phyloP scores from a whole-genome alignment of 2,329 filamentous ascomycete genomes.

The Penicillium thymicola region DNA sequence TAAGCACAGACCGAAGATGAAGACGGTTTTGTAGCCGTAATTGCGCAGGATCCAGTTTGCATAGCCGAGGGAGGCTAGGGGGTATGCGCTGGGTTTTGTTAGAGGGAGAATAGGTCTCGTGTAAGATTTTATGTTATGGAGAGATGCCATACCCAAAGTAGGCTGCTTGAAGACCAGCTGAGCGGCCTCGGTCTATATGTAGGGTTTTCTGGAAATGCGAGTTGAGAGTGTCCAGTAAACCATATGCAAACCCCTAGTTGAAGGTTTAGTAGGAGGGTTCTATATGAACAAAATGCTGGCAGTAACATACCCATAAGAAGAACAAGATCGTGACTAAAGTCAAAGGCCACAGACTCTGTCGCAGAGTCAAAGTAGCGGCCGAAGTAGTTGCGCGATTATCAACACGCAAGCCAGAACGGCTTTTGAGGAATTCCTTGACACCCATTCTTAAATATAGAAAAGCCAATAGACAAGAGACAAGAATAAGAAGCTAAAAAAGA shows the following conservation, averaged over 20 bases:
- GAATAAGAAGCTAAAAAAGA: neutral
- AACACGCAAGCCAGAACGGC: conserved; percentile 32
- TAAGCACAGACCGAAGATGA: conserved; percentile 69
- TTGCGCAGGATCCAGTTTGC: conserved; percentile 62
- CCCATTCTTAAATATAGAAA: conserved; percentile 22
- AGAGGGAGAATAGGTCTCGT: neutral
- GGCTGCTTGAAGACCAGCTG: conserved; percentile 60
- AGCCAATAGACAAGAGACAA: neutral
- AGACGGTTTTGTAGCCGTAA: conserved; percentile 76
- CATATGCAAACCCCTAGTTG: conserved; percentile 47
- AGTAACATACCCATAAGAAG: conserved; percentile 49
- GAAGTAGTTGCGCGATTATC: conserved; percentile 39
- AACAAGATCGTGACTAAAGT: conserved; percentile 49
- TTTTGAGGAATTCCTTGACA: conserved; percentile 28
- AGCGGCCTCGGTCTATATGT: conserved; percentile 54
- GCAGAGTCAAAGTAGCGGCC: conserved; percentile 42
- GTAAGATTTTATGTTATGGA: neutral
- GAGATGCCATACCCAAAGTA: conserved; percentile 56
- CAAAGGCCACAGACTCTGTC: conserved; percentile 45
- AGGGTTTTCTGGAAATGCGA: conserved; percentile 59
- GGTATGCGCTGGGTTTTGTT: conserved; percentile 45
- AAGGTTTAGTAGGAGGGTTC: neutral
- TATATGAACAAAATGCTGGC: neutral
- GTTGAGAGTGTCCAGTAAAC: conserved; percentile 50
- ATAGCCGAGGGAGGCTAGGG: conserved; percentile 53